Evolutionary conservation across 352 stramenopile genomes (phyloP), one percentile per base, ranked within the genome.

Genomic region (Phytophthora podocarpi): DNA sequence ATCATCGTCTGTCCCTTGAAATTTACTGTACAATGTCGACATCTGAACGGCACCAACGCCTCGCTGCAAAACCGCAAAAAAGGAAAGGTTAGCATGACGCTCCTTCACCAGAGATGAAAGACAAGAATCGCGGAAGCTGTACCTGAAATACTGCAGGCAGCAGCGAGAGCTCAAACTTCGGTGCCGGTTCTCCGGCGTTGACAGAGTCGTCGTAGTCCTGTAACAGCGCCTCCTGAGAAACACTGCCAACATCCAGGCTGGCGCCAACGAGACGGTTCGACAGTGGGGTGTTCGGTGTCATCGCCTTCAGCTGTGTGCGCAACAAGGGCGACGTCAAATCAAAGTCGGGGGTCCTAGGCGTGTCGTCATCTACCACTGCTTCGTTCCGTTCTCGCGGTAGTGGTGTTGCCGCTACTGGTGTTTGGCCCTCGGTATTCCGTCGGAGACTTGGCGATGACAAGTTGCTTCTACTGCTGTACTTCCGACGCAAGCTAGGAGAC

Each of bases 21-120:
- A 95, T 72, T 90, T 90, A 74, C 74, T 93, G 50, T 93, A 95
- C 37, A 95, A 65, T 30, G 81, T 90, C 24, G 86, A 91, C 42
- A 95, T 83, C 61, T 91, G 81, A 30, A 93, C 82, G 15, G 86
- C 86, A n/a, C 83, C 82, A 48, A 87, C 69, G 8, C 86, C 86
- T 72, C 77, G 78, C 84, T 95, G 47, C 41, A 61, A 46, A 42
- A 48, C 6, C 30, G 5, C 2, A 41, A 58, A 20, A 64, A 50
- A 37, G 47, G 18, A 50, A 46, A 37, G 5, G 26, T 63, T 59
- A 64, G 49, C 20, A 56, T 4, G 7, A 34, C 37, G 6, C 20
- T 27, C n/a, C 1, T 30, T 32, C 11, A 8, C 13, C 21, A 26
- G 20, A 26, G 18, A 27, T 27, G 9, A 18, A 28, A 9, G 12